These are phyloP conservation scores for Suillus subalutaceus DNA, from an alignment of 768 basidiomycete species.

Conservation along the genomic window DNA sequence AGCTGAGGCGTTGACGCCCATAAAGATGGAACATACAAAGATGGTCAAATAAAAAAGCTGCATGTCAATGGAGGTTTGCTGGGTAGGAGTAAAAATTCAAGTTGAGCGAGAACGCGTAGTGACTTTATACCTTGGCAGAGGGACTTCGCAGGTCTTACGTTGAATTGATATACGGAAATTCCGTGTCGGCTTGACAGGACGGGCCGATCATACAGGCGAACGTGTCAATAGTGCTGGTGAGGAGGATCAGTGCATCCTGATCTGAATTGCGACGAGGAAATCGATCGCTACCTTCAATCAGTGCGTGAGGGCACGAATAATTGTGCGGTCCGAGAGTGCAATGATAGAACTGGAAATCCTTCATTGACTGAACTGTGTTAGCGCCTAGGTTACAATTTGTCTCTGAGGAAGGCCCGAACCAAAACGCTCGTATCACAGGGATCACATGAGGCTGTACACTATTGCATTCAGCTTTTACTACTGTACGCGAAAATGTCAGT, in stretches of 20 bases:
- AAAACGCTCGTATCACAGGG: background rate
- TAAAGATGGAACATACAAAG: background rate
- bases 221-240: background rate
- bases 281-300: background rate
- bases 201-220: background rate
- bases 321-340: background rate
- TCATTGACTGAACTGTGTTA: background rate
- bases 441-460: background rate
- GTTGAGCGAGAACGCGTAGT: background rate
- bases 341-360: background rate
- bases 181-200: background rate
- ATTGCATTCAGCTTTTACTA: background rate
- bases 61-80: background rate
- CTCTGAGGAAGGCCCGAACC: background rate
- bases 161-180: background rate
- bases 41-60: background rate
- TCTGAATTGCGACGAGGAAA: background rate
- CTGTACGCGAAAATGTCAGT: background rate
- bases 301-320: background rate
- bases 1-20: background rate
- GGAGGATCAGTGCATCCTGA: background rate
- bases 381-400: background rate
- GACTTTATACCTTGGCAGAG: background rate
- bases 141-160: background rate
- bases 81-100: background rate